A percentile compares a stretch with the other conserved stretches of the same genome.
phyloP scores from a whole-genome alignment of 768 basidiomycete genomes.

The Antrodiella citrinella region DNA sequence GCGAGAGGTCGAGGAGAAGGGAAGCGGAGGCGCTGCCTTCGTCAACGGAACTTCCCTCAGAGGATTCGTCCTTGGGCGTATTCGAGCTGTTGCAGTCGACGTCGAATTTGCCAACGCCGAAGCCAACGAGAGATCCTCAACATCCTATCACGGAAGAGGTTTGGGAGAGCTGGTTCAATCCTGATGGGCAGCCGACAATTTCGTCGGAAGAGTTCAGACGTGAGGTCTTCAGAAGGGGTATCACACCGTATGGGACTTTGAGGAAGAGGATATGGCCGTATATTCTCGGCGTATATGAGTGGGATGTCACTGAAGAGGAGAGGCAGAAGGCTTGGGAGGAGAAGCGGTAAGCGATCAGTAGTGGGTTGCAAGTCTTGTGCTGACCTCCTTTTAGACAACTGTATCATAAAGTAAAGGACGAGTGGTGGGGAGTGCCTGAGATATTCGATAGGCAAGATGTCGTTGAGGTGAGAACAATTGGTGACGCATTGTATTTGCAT shows the following conservation, averaged over 20 bases:
- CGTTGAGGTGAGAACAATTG: constrained; percentile 74
- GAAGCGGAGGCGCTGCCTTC: constrained; percentile 68
- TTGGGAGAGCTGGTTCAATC: constrained; percentile 77
- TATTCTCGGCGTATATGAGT: constrained; percentile 74
- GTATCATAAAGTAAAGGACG: constrained; percentile 64
- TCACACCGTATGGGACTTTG: constrained; percentile 42
- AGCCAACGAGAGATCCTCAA: constrained; percentile 70
- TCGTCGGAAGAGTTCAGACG: constrained; percentile 60
- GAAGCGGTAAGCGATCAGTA: constrained; percentile 39
- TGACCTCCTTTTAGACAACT: constrained; percentile 36
- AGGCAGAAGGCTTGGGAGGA: constrained; percentile 52
- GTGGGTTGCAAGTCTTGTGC: background rate
- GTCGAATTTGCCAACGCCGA: constrained; percentile 74
- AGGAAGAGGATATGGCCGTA: constrained; percentile 87
- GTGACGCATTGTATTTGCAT: too few species aligned
- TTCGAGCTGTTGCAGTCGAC: constrained; percentile 82
- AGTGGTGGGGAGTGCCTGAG: constrained; percentile 81
- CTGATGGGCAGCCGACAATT: constrained; percentile 59
- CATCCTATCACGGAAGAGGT: constrained; percentile 67
- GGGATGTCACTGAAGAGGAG: constrained; percentile 62
- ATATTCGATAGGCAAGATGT: constrained; percentile 76
- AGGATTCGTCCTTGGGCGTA: constrained; percentile 70
- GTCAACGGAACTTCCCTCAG: constrained; percentile 44
- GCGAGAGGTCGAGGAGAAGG: constrained; percentile 76
- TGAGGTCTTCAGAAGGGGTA: constrained; percentile 74